Conservation (phyloP, 352 stramenopile genomes). For the Phytopythium montanum region DNA sequence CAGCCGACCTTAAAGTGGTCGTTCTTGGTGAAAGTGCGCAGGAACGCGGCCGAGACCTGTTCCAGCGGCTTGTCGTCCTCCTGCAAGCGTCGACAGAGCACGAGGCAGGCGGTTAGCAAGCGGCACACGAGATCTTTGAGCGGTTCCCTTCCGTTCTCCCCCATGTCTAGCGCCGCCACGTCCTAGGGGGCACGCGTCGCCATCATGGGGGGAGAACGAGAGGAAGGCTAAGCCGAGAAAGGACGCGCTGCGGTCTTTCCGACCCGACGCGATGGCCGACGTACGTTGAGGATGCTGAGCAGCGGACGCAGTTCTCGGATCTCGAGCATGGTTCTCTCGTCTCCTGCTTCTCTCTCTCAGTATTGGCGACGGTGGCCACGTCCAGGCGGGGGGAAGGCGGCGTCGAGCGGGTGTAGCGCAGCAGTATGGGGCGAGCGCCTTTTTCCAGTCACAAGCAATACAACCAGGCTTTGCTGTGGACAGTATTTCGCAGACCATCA, state of each 20-base stretch:
- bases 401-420: neutral
- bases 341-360: neutral
- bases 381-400: neutral
- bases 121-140: conserved; percentile 8
- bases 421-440: neutral
- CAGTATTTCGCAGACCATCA: neutral
- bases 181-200: neutral
- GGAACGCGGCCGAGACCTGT: conserved; percentile 61
- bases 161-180: neutral
- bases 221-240: neutral
- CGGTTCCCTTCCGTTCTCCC: neutral
- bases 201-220: neutral
- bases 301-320: conserved; percentile 77
- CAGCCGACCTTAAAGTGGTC: conserved; percentile 90
- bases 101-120: neutral
- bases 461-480: too few relatives aligned
- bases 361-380: neutral
- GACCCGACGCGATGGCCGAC: conserved; percentile 8
- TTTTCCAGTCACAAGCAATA: conserved; percentile 1
- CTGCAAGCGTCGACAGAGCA: conserved; percentile 17
- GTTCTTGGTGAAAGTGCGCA: conserved; percentile 84
- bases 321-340: conserved; percentile 54
- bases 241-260: neutral
- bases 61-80: conserved; percentile 85
- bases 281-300: conserved; percentile 80